These are phyloP conservation scores for Apiospora marii DNA, from an alignment of 2,329 filamentous ascomycete genomes.

Conservation along the genomic window DNA sequence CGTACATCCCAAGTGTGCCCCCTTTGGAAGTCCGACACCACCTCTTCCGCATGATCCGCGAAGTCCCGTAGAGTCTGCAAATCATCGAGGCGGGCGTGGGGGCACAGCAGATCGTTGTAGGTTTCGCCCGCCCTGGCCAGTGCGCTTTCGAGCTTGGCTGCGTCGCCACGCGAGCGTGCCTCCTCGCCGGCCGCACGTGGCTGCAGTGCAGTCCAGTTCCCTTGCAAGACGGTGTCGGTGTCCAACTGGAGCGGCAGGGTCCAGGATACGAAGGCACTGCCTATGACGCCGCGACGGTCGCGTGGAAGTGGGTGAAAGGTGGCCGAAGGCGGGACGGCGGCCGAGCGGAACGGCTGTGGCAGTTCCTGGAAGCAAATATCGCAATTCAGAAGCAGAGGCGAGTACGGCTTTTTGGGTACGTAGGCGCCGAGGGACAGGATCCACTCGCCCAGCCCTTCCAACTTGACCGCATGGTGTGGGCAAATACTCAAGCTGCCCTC, in stretches of 20 bases:
- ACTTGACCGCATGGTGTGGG: background rate
- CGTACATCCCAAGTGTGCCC: too few species aligned
- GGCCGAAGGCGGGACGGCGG: background rate
- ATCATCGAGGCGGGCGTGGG: background rate
- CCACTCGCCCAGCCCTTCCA: too few species aligned
- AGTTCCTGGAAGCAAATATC: background rate
- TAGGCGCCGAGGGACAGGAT: too few species aligned
- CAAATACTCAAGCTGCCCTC: background rate
- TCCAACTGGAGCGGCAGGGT: background rate
- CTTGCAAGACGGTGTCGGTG: background rate
- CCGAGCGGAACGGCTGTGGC: background rate
- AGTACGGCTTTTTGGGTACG: fast-evolving
- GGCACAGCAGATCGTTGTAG: background rate
- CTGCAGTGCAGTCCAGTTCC: background rate
- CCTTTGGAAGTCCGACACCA: background rate
- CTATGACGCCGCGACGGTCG: background rate
- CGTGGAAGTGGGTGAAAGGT: background rate
- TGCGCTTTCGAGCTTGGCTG: background rate
- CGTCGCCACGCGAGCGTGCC: fast-evolving
- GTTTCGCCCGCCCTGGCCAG: background rate
- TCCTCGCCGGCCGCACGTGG: background rate
- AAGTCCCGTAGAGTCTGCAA: background rate
- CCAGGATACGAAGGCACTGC: background rate
- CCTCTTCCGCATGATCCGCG: background rate
- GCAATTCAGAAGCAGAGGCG: background rate